Conservation (phyloP, 257 asterid genomes). For the Vinca minor region DNA sequence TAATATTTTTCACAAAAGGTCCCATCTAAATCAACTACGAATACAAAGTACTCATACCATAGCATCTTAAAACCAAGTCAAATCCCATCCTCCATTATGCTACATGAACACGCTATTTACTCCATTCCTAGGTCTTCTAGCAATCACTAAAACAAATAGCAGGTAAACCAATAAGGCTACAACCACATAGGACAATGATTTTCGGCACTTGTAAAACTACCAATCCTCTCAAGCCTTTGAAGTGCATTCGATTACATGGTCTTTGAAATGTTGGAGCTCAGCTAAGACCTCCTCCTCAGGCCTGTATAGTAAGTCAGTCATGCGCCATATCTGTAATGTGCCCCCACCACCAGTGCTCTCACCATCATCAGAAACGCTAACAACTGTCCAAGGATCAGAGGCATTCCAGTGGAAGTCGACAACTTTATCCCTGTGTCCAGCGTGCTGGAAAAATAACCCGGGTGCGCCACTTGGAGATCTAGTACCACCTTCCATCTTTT, state of each 20-base stretch:
- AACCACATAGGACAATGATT: neutral
- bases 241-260: conserved; percentile 72
- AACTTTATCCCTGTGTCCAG: conserved; percentile 99
- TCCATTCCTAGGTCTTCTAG: neutral
- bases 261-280: conserved; percentile 81
- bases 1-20: no score
- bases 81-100: neutral
- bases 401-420: no score
- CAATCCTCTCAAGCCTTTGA: conserved; percentile 30
- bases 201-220: neutral
- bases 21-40: neutral
- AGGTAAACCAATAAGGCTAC: neutral
- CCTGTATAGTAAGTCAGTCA: conserved; percentile 77
- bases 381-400: no score
- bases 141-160: neutral
- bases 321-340: conserved; percentile 96
- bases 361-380: no score
- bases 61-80: no score
- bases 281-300: no score
- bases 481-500: conserved; percentile 46
- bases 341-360: conserved; percentile 92
- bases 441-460: conserved; percentile 95
- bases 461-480: conserved; percentile 50
- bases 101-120: neutral
- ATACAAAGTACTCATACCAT: neutral